phyloP scores from a whole-genome alignment of 768 basidiomycete genomes.

The Tricholoma terreum region DNA sequence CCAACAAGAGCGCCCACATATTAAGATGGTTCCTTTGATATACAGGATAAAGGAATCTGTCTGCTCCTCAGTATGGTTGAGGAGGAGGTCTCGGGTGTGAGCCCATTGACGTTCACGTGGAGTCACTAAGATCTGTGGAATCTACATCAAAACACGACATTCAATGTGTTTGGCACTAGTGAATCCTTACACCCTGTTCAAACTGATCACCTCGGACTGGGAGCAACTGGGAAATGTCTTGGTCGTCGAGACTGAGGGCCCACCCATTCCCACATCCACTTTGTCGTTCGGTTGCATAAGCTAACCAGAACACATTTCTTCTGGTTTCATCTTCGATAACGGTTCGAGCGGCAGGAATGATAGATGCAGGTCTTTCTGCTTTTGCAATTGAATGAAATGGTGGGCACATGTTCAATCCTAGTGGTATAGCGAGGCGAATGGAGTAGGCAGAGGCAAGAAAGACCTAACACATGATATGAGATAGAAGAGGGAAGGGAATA shows the following conservation, averaged over 20 bases:
- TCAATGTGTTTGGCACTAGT: neutral
- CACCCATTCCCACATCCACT: conserved; percentile 69
- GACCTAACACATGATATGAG: conserved; percentile 39
- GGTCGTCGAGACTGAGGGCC: conserved; percentile 68
- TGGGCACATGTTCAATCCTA: conserved; percentile 66
- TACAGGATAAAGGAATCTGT: conserved; percentile 72
- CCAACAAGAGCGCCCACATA: conserved; percentile 38
- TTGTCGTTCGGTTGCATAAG: conserved; percentile 66
- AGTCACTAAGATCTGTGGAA: conserved; percentile 41
- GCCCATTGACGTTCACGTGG: conserved; percentile 65
- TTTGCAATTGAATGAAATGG: conserved; percentile 67
- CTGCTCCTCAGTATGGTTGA: conserved; percentile 55
- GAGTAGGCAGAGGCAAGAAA: conserved; percentile 57
- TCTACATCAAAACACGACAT: conserved; percentile 1
- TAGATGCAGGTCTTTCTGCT: conserved; percentile 51
- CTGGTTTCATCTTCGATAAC: conserved; percentile 69
- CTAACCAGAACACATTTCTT: conserved; percentile 71
- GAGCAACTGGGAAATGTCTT: conserved; percentile 68
- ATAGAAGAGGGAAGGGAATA: neutral
- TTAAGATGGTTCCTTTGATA: conserved; percentile 63
- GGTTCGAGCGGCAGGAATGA: conserved; percentile 56
- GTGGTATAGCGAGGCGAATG: conserved; percentile 57
- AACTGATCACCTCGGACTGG: conserved; percentile 61
- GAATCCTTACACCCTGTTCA: conserved; percentile 51
- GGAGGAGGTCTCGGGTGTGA: conserved; percentile 56